Conservation (phyloP, 768 basidiomycete species). For the Calvatia gigantea region DNA sequence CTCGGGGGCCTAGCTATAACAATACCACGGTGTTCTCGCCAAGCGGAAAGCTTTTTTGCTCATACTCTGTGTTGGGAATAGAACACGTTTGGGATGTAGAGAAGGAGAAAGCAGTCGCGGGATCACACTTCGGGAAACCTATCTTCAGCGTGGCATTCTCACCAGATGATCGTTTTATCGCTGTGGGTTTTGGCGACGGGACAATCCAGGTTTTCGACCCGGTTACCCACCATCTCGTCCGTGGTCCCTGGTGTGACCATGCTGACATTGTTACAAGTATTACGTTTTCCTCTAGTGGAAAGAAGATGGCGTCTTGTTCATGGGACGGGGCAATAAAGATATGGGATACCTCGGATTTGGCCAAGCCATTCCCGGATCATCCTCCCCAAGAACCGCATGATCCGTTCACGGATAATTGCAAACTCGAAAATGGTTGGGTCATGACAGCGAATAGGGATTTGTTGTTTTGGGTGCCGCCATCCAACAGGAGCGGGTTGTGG, state of each 20-base stretch:
- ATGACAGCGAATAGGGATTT: conserved; percentile 4
- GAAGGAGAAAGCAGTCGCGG: conserved; percentile 3
- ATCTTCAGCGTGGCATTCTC: conserved; percentile 34
- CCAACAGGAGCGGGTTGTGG: conserved; percentile 18
- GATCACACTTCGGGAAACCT: conserved; percentile 23
- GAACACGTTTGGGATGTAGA: conserved; percentile 12
- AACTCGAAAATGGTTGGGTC: conserved; percentile 12
- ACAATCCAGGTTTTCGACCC: conserved; percentile 9
- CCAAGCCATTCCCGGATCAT: too few species aligned
- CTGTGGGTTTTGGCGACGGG: background rate
- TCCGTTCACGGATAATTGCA: background rate
- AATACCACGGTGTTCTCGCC: conserved; percentile 18
- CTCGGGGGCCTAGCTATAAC: conserved; percentile 7
- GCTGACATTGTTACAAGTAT: background rate
- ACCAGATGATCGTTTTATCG: conserved; percentile 5
- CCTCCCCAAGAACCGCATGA: background rate
- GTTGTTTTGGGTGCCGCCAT: conserved; percentile 21
- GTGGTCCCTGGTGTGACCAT: background rate
- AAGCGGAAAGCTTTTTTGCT: conserved; percentile 14
- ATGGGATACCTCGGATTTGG: conserved; percentile 22
- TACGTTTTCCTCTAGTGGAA: conserved; percentile 24
- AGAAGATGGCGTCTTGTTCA: conserved; percentile 30
- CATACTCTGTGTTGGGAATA: conserved; percentile 16
- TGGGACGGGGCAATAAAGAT: conserved; percentile 30
- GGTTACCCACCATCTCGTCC: background rate